Evolutionary conservation across 495 filamentous ascomycete genomes (phyloP), one percentile per base, ranked within the genome.

Genomic region (Tuber borchii): DNA sequence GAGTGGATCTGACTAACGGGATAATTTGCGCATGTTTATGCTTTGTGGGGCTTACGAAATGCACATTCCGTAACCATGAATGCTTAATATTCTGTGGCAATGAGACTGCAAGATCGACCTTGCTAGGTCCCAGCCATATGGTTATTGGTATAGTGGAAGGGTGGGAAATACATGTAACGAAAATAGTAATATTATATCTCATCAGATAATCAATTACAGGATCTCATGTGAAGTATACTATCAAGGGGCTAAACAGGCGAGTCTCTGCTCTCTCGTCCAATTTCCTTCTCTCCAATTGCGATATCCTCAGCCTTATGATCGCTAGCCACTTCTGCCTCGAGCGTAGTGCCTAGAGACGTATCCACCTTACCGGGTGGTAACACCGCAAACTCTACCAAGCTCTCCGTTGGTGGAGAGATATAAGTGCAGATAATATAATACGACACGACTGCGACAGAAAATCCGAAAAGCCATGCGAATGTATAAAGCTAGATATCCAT

Each of bases 351-450:
- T 14, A 65, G 56, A 65, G 72, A 80, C 48, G 76, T 37, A 31
- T 85, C 84, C 39, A 83, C 81, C 42, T 83, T 83, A 73, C 84
- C 81, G 43, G 83, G 80, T 56, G 85, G 85, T 73, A 84, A 82
- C 17, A 86, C 85, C 39, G 85, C 84, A 71, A 82, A 82, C 34
- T 85, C 84, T 45, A 84, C 77, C 45, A 85, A 73, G 19, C 82
- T 82, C 34, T 80, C 84, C 20, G 74, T 83, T 40, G 79, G 79
- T 19, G 81, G 76, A 26, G 82, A 85, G 70, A 86, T 78, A 70
- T 85, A 85, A 16, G 76, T 85, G 76, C 78, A 82, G 73, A 85
- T 84, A 39, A 85, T 73, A 70, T 84, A 86, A 77, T 86, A 84
- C 42, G 77, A 73, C 39, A 82, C 69, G 26, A 83, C 72, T 26